A percentile compares a stretch with the other conserved stretches of the same genome.
Conservation (phyloP, 768 basidiomycete genomes). For the Naganishia antarctica region DNA sequence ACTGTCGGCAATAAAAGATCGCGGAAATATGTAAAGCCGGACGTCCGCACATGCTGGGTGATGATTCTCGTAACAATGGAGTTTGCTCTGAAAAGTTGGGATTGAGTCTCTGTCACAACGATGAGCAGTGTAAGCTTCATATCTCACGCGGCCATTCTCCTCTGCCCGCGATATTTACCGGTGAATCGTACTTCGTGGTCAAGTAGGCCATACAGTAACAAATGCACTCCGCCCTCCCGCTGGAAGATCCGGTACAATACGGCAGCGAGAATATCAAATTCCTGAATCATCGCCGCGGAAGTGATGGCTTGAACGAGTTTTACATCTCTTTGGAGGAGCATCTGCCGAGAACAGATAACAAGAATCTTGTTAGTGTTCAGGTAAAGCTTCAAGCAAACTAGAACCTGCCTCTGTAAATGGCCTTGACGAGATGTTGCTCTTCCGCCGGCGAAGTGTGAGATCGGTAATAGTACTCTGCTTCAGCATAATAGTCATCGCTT, state of each 20-base stretch:
- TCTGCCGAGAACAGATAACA: background rate
- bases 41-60: slow-evolving; percentile 78
- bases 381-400: background rate
- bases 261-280: slow-evolving; percentile 72
- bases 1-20: slow-evolving; percentile 71
- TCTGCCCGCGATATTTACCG: slow-evolving; percentile 53
- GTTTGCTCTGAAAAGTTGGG: slow-evolving; percentile 79
- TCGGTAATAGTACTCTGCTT: slow-evolving; percentile 9
- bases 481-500: slow-evolving; percentile 18
- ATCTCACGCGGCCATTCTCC: background rate
- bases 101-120: slow-evolving; percentile 61
- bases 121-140: background rate
- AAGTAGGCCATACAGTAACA: slow-evolving; percentile 73
- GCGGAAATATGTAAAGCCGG: slow-evolving; percentile 87
- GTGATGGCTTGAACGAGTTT: slow-evolving; percentile 51
- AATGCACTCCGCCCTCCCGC: slow-evolving; percentile 65
- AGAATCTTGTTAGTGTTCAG: background rate
- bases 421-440: slow-evolving; percentile 8
- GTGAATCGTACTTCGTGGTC: slow-evolving; percentile 76
- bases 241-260: slow-evolving; percentile 83
- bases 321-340: slow-evolving; percentile 25
- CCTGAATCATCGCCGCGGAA: slow-evolving; percentile 70
- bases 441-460: background rate
- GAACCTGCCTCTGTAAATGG: slow-evolving; percentile 23
- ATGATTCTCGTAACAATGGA: slow-evolving; percentile 80